Evolutionary conservation across 2,329 filamentous ascomycete species (phyloP), one percentile per base, ranked within the genome.

Genomic region (Sporothrix dimorphospora): DNA sequence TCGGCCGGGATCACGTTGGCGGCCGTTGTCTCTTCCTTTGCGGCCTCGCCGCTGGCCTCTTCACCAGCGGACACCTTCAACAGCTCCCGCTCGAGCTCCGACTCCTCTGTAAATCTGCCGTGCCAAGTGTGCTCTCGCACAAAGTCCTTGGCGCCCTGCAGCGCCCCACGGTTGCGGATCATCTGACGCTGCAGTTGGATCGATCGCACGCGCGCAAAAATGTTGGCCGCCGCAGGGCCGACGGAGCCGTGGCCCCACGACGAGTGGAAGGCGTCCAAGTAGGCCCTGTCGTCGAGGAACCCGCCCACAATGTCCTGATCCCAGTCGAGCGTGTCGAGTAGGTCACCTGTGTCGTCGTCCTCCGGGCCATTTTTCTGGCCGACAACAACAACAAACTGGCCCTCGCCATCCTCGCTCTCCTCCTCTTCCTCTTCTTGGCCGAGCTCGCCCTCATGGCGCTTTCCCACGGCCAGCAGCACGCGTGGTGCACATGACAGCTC

Each of bases 401-500:
- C 34, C 6, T 40, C 7, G 27, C 55, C n/a, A 16, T 61, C 55
- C 7, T 38, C 7, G 4, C 30, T 49, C 16, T 30, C 55, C 3
- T 30, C 49, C 6, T 65, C 42, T 6, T 42, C 45, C 4, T 27
- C 21, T 34, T 61, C 47, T 3, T 63, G n/a, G 7, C 34, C 69
- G 14, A 30, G 1, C 16, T 49, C 63, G 7, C 45, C 21, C 8
- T 45, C 59, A 7, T 7, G 40, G 11, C 11, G n/a, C 12, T 45
- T 42, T 8, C 70, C 66, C 9, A 69, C 68, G 12, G 65, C 68
- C 24, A 73, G 34, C 8, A 68, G 6, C 6, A 72, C 72, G 1
- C 47, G 49, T 24, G 70, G 70, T 16, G 73, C 71, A n/a, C 68
- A 65, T 38, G 72, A 70, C 67, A 73, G 70, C 70, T 74, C 73